Percentiles rank a stretch among this genome's conserved stretches.
Conservation (phyloP, 2,329 filamentous ascomycete species). For the Tolypocladium album region DNA sequence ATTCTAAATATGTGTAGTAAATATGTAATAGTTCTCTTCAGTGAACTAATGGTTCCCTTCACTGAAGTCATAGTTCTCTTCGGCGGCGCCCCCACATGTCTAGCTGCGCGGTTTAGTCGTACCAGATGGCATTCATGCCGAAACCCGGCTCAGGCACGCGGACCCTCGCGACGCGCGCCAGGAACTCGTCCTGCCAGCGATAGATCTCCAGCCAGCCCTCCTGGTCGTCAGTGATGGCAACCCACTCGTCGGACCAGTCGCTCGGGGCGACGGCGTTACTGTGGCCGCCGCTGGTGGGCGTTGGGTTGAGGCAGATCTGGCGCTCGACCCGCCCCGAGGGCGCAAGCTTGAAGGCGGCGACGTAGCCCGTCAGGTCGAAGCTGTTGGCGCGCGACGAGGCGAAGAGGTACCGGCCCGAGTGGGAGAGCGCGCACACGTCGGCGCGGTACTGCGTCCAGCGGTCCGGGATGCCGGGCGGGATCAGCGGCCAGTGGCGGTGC, state of each 20-base stretch:
- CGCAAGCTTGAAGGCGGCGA: constrained; percentile 66
- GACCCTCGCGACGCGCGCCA: constrained; percentile 65
- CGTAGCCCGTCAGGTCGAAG: constrained; percentile 68
- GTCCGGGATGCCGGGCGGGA: constrained; percentile 57
- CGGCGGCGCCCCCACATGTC: not conserved
- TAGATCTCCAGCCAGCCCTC: constrained; percentile 83
- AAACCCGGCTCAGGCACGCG: constrained; percentile 81
- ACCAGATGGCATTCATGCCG: constrained; percentile 96
- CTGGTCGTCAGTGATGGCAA: constrained; percentile 84
- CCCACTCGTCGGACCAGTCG: constrained; percentile 77
- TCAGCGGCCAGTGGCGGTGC: constrained; percentile 63
- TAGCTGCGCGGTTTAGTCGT: constrained; percentile 37
- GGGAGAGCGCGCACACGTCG: constrained; percentile 68
- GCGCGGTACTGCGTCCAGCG: constrained; percentile 61
- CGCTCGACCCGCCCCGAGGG: constrained; percentile 60
- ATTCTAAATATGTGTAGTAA: not conserved
- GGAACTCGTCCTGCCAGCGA: constrained; percentile 71
- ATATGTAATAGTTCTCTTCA: not conserved
- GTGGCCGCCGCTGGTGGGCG: constrained; percentile 77
- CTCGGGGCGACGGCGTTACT: constrained; percentile 81
- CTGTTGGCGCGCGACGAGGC: constrained; percentile 74
- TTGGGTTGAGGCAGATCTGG: constrained; percentile 74
- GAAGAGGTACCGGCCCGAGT: constrained; percentile 65
- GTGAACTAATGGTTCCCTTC: not conserved
- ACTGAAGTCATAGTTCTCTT: no score